Percentiles rank a stretch among this genome's conserved stretches.
These are phyloP conservation scores for Apiospora arundinis DNA, from an alignment of 2,329 filamentous ascomycete species.

Conservation along the genomic window DNA sequence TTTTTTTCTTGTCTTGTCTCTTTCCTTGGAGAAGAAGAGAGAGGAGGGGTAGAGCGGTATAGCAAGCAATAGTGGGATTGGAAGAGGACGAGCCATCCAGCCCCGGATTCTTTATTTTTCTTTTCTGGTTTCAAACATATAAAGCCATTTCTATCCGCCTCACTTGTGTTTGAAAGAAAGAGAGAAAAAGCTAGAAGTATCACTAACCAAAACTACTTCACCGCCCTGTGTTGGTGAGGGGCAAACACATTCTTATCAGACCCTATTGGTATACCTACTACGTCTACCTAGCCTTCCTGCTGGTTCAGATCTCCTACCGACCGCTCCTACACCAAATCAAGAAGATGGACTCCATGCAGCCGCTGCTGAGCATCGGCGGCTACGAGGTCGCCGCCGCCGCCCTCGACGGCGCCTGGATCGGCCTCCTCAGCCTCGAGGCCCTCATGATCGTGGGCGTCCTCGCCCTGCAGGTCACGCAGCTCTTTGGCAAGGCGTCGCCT, in stretches of 20 bases:
- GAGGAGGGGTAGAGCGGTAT: conserved; percentile 2
- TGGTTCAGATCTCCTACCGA: conserved; percentile 31
- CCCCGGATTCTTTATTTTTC: not conserved
- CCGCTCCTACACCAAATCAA: conserved; percentile 23
- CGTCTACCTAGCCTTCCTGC: conserved; percentile 30
- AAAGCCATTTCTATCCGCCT: not conserved
- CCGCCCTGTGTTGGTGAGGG: not conserved
- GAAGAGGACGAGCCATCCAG: not conserved
- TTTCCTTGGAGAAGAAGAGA: not conserved
- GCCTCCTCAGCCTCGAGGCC: conserved; percentile 52
- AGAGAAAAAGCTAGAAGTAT: not conserved
- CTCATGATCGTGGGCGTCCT: conserved; percentile 50
- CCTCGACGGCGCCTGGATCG: conserved; percentile 55
- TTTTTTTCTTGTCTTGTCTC: not conserved
- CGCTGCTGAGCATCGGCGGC: conserved; percentile 32
- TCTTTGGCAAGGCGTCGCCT: not conserved
- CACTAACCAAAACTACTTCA: not conserved
- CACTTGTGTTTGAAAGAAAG: not conserved
- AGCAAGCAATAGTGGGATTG: not conserved
- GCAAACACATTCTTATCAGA: conserved; percentile 21
- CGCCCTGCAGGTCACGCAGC: conserved; percentile 22
- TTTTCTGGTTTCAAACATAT: not conserved
- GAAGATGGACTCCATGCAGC: conserved; percentile 22
- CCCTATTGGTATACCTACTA: conserved; percentile 34
- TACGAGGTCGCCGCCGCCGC: conserved; percentile 47